phyloP scores from a whole-genome alignment of 208 protist species.

The Wallacemonas sp. region DNA sequence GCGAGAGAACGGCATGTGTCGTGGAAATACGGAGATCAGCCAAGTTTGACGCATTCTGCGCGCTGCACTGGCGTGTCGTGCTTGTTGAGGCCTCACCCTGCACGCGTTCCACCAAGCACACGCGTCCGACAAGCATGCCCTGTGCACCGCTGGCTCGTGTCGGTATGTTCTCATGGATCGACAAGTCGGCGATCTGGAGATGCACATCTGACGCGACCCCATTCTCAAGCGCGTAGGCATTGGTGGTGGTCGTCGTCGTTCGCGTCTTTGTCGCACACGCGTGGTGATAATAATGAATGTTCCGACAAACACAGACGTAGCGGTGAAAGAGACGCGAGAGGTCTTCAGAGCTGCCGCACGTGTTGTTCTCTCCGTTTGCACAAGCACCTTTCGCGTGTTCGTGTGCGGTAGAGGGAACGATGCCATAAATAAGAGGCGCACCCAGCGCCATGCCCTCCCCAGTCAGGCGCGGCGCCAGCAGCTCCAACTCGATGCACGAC shows the following conservation, averaged over 20 bases:
- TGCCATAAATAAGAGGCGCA: background rate
- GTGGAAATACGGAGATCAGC: too few species aligned
- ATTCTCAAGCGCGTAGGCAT: background rate
- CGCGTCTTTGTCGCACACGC: too few species aligned
- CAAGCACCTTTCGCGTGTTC: background rate
- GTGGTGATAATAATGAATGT: background rate
- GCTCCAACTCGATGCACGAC: background rate
- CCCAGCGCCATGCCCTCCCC: conserved; percentile 3
- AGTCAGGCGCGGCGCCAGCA: conserved; percentile 5
- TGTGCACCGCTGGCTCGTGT: background rate
- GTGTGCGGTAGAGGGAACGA: background rate
- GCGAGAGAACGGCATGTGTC: too few species aligned
- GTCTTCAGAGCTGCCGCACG: background rate
- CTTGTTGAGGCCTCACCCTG: background rate
- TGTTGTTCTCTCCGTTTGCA: background rate
- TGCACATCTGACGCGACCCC: background rate
- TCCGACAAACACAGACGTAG: background rate
- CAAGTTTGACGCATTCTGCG: too few species aligned
- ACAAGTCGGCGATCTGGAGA: background rate
- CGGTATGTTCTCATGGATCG: background rate
- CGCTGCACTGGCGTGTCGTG: too few species aligned
- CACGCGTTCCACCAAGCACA: background rate
- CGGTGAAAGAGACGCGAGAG: background rate
- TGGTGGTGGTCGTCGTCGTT: background rate
- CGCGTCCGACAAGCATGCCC: background rate